Percentiles rank a stretch among this genome's conserved stretches.
Evolutionary conservation across 2,329 filamentous ascomycete species (phyloP).

Genomic region (Fusarium protoensiforme): DNA sequence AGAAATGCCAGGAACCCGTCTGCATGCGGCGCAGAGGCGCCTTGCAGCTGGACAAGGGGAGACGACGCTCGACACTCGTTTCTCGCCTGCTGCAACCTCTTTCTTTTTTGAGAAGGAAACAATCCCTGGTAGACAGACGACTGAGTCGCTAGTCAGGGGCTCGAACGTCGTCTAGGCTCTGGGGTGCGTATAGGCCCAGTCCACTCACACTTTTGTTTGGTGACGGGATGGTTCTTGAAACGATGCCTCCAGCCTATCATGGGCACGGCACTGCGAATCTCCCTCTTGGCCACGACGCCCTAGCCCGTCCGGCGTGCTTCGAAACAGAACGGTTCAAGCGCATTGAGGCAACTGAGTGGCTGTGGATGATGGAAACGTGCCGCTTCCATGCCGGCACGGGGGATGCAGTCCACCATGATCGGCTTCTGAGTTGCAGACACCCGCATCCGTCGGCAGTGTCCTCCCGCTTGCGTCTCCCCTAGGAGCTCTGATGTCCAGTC

Average conservation of each 20-base stretch:
- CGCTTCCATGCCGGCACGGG: constrained; percentile 45
- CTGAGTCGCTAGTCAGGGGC: constrained; percentile 41
- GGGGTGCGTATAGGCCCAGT: constrained; percentile 28
- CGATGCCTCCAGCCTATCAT: constrained; percentile 47
- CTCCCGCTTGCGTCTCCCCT: constrained; percentile 26
- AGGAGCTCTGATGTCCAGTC: constrained; percentile 29
- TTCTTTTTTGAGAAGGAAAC: constrained; percentile 10
- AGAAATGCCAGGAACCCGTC: constrained; percentile 15
- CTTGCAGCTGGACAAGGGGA: constrained; percentile 34
- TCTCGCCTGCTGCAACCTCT: constrained; percentile 8
- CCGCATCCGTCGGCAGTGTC: constrained; percentile 35
- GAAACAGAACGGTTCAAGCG: constrained; percentile 46
- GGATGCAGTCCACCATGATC: constrained; percentile 29
- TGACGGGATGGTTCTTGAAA: constrained; percentile 44
- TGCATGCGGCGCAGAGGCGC: constrained; percentile 16
- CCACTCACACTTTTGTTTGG: constrained; percentile 39
- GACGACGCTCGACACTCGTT: constrained; percentile 11
- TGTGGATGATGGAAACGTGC: constrained; percentile 31
- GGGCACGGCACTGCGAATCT: constrained; percentile 24
- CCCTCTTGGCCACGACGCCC: constrained; percentile 40
- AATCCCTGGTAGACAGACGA: constrained; percentile 26
- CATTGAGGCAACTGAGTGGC: constrained; percentile 39
- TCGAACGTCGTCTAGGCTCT: constrained; percentile 32
- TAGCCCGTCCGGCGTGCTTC: constrained; percentile 52
- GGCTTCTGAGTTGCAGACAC: constrained; percentile 20